Base-by-base conservation (phyloP, 2,329 filamentous ascomycete genomes). In the Monilinia aucupariae region DNA sequence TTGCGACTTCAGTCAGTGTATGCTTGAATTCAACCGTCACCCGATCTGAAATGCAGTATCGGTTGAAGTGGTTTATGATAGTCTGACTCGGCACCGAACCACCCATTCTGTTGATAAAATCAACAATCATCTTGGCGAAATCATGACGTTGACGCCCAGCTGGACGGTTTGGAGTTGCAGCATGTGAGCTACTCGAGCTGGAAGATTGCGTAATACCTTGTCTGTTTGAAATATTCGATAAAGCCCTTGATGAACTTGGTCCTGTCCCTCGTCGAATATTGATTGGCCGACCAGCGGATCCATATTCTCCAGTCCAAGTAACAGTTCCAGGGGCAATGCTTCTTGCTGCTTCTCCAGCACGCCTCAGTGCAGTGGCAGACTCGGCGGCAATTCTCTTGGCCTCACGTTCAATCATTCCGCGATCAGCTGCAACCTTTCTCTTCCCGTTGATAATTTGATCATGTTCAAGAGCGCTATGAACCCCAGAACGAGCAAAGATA, bases 381-480 rank as follows among this genome's bases (percentile, higher is more conserved):
- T 89, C 80, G 0, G 87, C 85, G 3, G 92, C 92, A 3, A 96
- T 85, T 45, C 85, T 84, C 70, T 88, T 87, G 0, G 93, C 93
- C 76, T 97, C 92, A 12, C 86, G 84, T 68, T 91, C 87, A 54
- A 97, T 85, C 68, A 96, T 88, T 30, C 83, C 83, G 5, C 86
- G 86, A 71, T 96, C 90, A 0, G 91, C 89, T 66, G 85, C 82
- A 22, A 90, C 78, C 62, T 85, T 85, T 59, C 85, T 84, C 69
- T 86, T 88, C 47, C 89, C 89, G 68, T 88, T 90, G 70, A 97
- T 84, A 70, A 97, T 96, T 60, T 91, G 85, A 68, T 97, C 94
- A 73, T 99, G 94, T 70, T 97, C 91, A 51, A 97, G 84, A 0
- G 92, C 91, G n/a, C 89, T 92, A 71, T 96, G 92, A 1, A 97